Evolutionary conservation across 2,329 filamentous ascomycete genomes (phyloP).

Genomic region (Xylaria polymorpha): DNA sequence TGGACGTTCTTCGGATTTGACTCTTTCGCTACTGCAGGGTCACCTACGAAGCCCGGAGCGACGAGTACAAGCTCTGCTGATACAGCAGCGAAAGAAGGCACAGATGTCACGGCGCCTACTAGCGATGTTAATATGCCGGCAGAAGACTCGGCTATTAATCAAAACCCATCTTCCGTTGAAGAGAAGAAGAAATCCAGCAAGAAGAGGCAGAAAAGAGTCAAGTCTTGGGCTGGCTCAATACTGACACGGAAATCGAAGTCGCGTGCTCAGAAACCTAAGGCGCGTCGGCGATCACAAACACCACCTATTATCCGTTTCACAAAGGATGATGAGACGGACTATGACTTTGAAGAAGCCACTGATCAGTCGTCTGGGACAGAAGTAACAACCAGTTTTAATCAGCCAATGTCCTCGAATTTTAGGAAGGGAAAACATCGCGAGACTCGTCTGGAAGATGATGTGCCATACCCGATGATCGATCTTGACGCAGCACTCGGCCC

Average conservation of each 20-base stretch:
- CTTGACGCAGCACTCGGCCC: slow-evolving; percentile 92
- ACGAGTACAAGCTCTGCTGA: slow-evolving; percentile 61
- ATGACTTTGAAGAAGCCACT: slow-evolving; percentile 45
- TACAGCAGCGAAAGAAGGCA: slow-evolving; percentile 48
- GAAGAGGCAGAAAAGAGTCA: slow-evolving; percentile 77
- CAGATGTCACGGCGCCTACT: slow-evolving; percentile 49
- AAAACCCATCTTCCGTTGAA: slow-evolving; percentile 37
- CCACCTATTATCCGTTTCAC: slow-evolving; percentile 55
- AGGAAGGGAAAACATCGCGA: slow-evolving; percentile 53
- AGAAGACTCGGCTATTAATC: slow-evolving; percentile 35
- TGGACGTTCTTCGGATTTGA: slow-evolving; percentile 74
- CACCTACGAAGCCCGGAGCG: slow-evolving; percentile 60
- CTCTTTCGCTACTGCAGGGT: slow-evolving; percentile 59
- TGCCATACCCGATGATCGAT: slow-evolving; percentile 85
- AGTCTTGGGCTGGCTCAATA: slow-evolving; percentile 76
- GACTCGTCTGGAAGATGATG: slow-evolving; percentile 66
- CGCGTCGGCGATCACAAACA: slow-evolving; percentile 58
- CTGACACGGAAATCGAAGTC: slow-evolving; percentile 71
- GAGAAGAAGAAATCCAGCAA: slow-evolving; percentile 54
- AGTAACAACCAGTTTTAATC: slow-evolving; percentile 55
- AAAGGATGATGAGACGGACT: slow-evolving; percentile 47
- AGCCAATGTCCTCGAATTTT: slow-evolving; percentile 49
- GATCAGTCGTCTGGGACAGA: slow-evolving; percentile 52
- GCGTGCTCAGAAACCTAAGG: slow-evolving; percentile 58
- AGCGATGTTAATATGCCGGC: slow-evolving; percentile 52